A percentile compares a stretch with the other conserved stretches of the same genome.
These are phyloP conservation scores for Cynanchum wilfordii DNA, from an alignment of 257 asterid genomes.

Conservation along the genomic window DNA sequence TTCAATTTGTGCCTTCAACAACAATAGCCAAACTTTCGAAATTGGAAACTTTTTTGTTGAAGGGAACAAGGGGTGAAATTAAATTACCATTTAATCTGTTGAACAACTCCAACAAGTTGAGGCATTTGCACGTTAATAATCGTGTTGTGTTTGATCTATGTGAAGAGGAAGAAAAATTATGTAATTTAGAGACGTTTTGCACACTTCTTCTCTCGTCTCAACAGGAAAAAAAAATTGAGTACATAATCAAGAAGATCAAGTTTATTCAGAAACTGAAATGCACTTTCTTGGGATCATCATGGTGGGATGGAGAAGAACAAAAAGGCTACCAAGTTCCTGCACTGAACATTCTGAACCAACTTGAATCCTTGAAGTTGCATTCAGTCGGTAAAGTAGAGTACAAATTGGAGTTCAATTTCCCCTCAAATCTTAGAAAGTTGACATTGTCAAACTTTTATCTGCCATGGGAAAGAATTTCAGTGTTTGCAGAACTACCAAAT, in stretches of 20 bases:
- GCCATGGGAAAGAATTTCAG: background rate
- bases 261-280: background rate
- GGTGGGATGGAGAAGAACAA: too few relatives aligned
- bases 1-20: background rate
- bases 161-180: background rate
- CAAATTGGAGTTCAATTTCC: background rate
- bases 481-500: background rate
- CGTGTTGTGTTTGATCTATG: background rate
- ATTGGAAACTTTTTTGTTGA: constrained; percentile 9
- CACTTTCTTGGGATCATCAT: background rate
- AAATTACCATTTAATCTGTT: background rate
- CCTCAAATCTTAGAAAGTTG: background rate
- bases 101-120: constrained; percentile 10
- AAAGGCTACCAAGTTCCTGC: background rate
- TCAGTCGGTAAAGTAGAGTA: too few relatives aligned
- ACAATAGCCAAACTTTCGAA: constrained; percentile 3
- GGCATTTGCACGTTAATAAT: background rate
- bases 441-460: background rate
- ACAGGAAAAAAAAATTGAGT: background rate
- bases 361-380: background rate
- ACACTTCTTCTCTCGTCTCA: background rate
- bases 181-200: background rate
- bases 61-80: background rate
- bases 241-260: background rate
- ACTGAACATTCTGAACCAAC: background rate